Evolutionary conservation across 768 basidiomycete genomes (phyloP).

Genomic region (Kwoniella mangroviensis): DNA sequence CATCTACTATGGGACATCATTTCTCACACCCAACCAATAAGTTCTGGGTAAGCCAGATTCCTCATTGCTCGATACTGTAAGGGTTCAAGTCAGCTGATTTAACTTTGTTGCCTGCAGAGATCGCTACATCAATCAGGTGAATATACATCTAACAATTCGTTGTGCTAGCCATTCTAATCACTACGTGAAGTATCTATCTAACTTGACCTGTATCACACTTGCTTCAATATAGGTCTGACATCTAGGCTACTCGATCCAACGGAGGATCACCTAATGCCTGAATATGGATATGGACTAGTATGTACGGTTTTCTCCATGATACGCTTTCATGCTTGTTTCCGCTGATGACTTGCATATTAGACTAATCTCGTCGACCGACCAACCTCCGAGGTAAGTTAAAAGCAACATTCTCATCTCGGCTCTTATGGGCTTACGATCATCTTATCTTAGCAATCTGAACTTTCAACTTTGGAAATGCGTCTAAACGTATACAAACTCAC

Average conservation of each 20-base stretch:
- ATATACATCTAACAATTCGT: not conserved
- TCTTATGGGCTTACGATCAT: too few species aligned
- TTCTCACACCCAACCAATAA: slow-evolving; percentile 80
- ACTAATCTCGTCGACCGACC: slow-evolving; percentile 77
- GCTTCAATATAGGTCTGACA: slow-evolving; percentile 64
- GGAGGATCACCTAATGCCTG: slow-evolving; percentile 69
- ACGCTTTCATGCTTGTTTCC: not conserved
- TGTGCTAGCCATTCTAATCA: slow-evolving; percentile 13
- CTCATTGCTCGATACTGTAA: not conserved
- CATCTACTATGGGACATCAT: slow-evolving; percentile 74
- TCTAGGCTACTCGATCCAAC: slow-evolving; percentile 62
- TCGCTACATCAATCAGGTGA: slow-evolving; percentile 71
- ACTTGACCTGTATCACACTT: not conserved
- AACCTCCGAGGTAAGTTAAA: slow-evolving; percentile 65
- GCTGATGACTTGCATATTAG: slow-evolving; percentile 57
- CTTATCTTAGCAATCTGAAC: slow-evolving; percentile 52
- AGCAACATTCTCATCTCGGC: not conserved
- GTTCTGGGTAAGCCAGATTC: slow-evolving; percentile 65
- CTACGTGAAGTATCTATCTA: not conserved
- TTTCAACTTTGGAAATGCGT: slow-evolving; percentile 55
- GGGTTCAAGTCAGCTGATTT: not conserved
- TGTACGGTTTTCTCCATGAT: slow-evolving; percentile 43
- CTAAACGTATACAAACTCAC: slow-evolving; percentile 67
- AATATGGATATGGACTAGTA: slow-evolving; percentile 71
- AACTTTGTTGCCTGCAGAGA: slow-evolving; percentile 35